These are phyloP conservation scores for Pistacia vera DNA, from an alignment of 345 rosid genomes.

Conservation along the genomic window DNA sequence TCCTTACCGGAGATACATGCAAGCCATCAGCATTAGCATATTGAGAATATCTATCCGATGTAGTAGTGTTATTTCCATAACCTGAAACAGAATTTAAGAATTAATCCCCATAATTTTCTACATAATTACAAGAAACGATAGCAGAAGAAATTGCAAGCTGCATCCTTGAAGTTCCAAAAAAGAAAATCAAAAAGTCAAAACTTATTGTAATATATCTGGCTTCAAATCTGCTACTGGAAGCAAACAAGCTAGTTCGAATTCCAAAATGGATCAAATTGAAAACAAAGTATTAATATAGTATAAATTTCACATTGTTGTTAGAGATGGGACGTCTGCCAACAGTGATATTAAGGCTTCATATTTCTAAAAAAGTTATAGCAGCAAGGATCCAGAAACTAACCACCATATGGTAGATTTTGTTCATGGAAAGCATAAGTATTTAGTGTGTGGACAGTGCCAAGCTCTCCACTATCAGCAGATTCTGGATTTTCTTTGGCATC, in stretches of 20 bases:
- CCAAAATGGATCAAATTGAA: background rate
- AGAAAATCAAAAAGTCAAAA: background rate
- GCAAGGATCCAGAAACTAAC: conserved; percentile 29
- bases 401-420: conserved; percentile 39
- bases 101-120: background rate
- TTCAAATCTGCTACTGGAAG: conserved; percentile 4
- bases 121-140: background rate
- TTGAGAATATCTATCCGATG: conserved; percentile 56
- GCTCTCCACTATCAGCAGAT: conserved; percentile 31
- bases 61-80: conserved; percentile 37
- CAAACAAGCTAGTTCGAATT: background rate
- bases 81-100: conserved; percentile 33
- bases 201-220: background rate
- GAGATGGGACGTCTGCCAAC: background rate
- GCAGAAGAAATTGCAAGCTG: background rate
- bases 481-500: conserved; percentile 25
- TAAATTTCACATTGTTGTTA: conserved; percentile 5
- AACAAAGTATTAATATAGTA: background rate
- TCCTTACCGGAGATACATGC: conserved; percentile 59
- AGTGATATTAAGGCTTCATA: background rate
- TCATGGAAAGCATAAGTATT: conserved; percentile 43
- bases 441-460: conserved; percentile 22
- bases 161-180: background rate
- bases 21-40: conserved; percentile 52
- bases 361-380: background rate